Base-by-base conservation (phyloP, 139 green algal genomes). In the Pseudopediastrum boryanum region DNA sequence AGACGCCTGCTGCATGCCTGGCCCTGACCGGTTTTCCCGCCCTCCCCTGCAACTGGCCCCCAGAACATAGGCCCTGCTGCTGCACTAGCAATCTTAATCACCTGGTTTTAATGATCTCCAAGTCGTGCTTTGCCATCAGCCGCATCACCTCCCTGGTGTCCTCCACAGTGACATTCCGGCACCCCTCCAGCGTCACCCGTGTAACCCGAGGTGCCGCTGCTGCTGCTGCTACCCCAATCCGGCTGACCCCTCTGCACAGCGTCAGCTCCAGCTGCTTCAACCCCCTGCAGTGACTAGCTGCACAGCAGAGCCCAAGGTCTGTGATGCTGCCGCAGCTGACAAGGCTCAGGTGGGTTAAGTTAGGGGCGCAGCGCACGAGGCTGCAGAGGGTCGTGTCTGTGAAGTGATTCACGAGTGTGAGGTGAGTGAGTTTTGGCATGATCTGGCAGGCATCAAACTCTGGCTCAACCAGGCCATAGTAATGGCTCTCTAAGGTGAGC, bases 361-460 rank as follows among this genome's bases (percentile, higher is more conserved):
- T 4, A 0, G 71, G 71, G 38, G 42, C n/a, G 43, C 1, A 23
- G 16, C 36, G 42, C 27, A 78, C 41, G 2, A 70, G 2, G 13
- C 0, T 2, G 25, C 38, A 29, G 16, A 70, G n/a, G 13, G 54
- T 69, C 12, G 71, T 42, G 25, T 78, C 71, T 5, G 2, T 33
- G 38, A 78, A 78, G 71, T 78, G 71, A 16, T 70, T 78, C 25
- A 4, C 44, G 8, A 78, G 54, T 9, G 29, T 46, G 2, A 78
- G 27, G 25, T 12, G 31, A 8, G 29, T 31, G 25, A 78, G 71
- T 1, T 21, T 9, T 10, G 13, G 54, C 36, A 43, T 27, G 1
- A 51, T 29, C 13, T 41, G 36, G 12, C 68, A 29, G 9, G n/a
- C n/a, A 2, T 7, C 10, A 2, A 65, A 8, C 23, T 78, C 71